Evolutionary conservation across 1,284 basidiomycete genomes (phyloP), one percentile per base, ranked within the genome.

Genomic region (Ceratobasidium sp.): DNA sequence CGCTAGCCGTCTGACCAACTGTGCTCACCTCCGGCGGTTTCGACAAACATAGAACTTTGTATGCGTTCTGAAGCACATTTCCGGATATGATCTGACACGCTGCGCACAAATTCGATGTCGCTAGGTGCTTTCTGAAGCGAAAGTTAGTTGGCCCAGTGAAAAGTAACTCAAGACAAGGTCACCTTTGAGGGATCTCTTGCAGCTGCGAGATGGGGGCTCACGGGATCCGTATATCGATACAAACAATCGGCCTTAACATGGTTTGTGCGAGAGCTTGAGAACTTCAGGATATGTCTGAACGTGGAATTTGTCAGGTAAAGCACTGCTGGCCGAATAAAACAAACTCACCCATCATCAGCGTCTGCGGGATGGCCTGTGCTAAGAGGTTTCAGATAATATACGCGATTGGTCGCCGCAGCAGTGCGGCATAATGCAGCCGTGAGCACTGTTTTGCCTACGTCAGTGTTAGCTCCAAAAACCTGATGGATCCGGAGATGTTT

Each of bases 151-250:
- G 87, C 2, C 96, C 86, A 19, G 91, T 87, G 33, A 87, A 86
- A 15, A 93, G 86, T 53, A 98, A 89, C 1, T 89, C 88, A 22
- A 88, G 84, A 79, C 83, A 82, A 7, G 77, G 71, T 29, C 24
- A 57, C 79, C 79, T 3, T 84, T 0, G 81, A 80, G 54, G 84
- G 83, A 0, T 89, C 89, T 72, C 93, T 84, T 76, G 87, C 85
- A 1, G 89, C 94, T 0, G 97, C 97, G 29, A 98, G 85, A 82
- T 99, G 97, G 0, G 97, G 97, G 78, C 94, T 96, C 67, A 99
- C 93, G 0, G 97, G 96, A 74, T 97, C 92, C 54, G 91, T 86
- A 79, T 93, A 98, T 66, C 91, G 90, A 81, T 91, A 96, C 6
- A 98, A 85, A 82, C 95, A 97, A 22, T 89, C 86, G 0, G 91